Percentiles rank a stretch among this genome's conserved stretches.
phyloP scores from a whole-genome alignment of 805 yeast genomes.

The Cyberlindnera euphorbiae region DNA sequence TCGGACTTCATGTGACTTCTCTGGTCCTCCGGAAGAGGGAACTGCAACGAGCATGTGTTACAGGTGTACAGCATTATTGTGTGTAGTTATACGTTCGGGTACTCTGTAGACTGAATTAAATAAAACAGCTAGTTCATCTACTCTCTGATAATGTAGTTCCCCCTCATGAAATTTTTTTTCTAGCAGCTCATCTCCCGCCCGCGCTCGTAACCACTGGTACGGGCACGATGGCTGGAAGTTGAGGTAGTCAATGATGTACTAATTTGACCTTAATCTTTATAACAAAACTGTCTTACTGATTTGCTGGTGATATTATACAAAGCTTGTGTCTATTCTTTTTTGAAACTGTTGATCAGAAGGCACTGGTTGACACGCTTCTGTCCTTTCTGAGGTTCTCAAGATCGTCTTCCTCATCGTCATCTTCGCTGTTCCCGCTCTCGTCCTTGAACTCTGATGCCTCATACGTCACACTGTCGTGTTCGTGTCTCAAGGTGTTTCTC shows the following conservation, averaged over 20 bases:
- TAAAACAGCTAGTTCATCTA: neutral
- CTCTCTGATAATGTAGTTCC: no score
- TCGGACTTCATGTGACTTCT: slow-evolving; percentile 93
- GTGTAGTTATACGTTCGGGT: neutral
- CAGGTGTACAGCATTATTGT: slow-evolving; percentile 50
- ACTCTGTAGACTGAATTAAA: neutral
- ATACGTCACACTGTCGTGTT: slow-evolving; percentile 75
- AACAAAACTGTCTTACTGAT: no score
- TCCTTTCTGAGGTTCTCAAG: slow-evolving; percentile 8
- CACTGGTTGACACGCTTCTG: neutral
- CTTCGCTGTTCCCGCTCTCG: slow-evolving; percentile 27
- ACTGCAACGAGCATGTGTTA: slow-evolving; percentile 81
- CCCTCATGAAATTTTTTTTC: slow-evolving; percentile 5
- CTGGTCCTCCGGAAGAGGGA: slow-evolving; percentile 72
- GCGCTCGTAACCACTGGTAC: slow-evolving; percentile 4
- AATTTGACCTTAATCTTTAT: no score
- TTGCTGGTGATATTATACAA: no score
- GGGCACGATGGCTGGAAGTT: no score
- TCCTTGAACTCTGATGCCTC: slow-evolving; percentile 44
- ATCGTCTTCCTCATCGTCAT: slow-evolving; percentile 10
- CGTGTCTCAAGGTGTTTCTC: slow-evolving; percentile 65
- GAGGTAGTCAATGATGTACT: no score
- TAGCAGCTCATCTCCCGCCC: slow-evolving; percentile 7
- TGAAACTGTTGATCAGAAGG: no score
- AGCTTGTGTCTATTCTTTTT: no score